These are phyloP conservation scores for Ceratobasidium sp. DNA, from an alignment of 1,284 basidiomycete genomes.

Conservation along the genomic window DNA sequence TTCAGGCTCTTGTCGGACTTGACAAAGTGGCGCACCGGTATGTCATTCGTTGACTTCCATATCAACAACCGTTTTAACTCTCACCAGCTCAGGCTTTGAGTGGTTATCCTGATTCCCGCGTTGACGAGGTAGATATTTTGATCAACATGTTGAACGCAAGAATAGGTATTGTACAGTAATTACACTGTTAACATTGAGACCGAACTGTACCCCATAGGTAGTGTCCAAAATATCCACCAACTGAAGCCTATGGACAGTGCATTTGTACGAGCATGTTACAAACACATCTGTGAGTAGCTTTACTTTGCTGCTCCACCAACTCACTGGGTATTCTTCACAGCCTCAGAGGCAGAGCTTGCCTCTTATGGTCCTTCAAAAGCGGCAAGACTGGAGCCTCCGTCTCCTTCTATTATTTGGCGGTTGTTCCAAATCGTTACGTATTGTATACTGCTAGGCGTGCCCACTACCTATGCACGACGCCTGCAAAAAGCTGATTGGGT, in stretches of 20 bases:
- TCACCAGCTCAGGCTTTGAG: constrained; percentile 45
- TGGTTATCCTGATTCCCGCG: constrained; percentile 46
- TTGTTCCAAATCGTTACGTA: constrained; percentile 34
- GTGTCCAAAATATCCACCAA: constrained; percentile 31
- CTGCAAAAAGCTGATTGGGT: constrained; percentile 46
- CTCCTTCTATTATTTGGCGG: constrained; percentile 21
- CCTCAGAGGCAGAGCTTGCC: constrained; percentile 29
- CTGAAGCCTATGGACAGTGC: constrained; percentile 44
- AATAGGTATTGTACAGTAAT: constrained; percentile 36
- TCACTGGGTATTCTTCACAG: neutral
- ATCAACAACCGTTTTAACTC: neutral
- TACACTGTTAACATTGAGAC: neutral
- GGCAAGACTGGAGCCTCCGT: neutral
- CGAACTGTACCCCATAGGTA: constrained; percentile 5
- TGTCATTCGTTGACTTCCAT: neutral
- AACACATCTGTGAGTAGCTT: constrained; percentile 45
- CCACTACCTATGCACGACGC: constrained; percentile 41
- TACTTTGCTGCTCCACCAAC: neutral
- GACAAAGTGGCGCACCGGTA: constrained; percentile 47
- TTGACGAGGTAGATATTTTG: constrained; percentile 44
- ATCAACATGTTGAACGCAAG: constrained; percentile 45
- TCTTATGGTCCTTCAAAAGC: constrained; percentile 36
- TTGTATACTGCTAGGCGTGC: constrained; percentile 41
- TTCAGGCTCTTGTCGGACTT: constrained; percentile 43
- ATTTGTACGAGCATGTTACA: constrained; percentile 40